Percentiles rank a stretch among this genome's conserved stretches.
Evolutionary conservation across 2,329 filamentous ascomycete species (phyloP).

Genomic region (Lecanicillium sp.): DNA sequence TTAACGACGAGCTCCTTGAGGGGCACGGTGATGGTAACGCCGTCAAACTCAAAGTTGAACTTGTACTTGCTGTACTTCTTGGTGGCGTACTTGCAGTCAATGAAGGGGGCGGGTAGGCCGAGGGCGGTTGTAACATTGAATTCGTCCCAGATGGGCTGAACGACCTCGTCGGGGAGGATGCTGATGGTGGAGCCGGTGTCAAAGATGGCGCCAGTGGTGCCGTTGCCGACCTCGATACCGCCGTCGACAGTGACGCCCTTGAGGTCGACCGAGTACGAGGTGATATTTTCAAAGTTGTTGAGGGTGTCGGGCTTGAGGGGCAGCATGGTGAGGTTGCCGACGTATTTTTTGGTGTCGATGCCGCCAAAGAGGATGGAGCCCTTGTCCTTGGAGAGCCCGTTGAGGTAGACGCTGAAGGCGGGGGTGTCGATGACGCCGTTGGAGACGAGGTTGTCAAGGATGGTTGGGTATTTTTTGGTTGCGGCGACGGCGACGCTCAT

Average conservation of each 20-base stretch:
- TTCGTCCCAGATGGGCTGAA: conserved; percentile 39
- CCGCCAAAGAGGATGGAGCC: conserved; percentile 74
- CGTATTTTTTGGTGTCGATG: conserved; percentile 67
- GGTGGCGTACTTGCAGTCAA: conserved; percentile 43
- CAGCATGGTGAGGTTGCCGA: conserved; percentile 37
- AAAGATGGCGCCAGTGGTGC: conserved; percentile 52
- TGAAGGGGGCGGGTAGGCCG: conserved; percentile 35
- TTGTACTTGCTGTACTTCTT: conserved; percentile 33
- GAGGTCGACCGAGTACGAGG: conserved; percentile 26
- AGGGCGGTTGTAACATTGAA: conserved; percentile 40
- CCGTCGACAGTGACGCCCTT: conserved; percentile 30
- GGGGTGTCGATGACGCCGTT: conserved; percentile 54
- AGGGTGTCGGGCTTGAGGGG: conserved; percentile 39
- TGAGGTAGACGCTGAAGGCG: conserved; percentile 62
- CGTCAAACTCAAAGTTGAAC: conserved; percentile 46
- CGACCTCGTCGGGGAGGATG: conserved; percentile 57
- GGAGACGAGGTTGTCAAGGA: conserved; percentile 56
- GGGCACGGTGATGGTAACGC: conserved; percentile 37
- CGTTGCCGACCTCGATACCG: conserved; percentile 21
- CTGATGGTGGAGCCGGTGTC: conserved; percentile 68
- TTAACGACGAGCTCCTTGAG: conserved; percentile 47
- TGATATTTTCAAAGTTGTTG: conserved; percentile 32
- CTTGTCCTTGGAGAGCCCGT: conserved; percentile 56
- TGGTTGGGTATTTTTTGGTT: conserved; percentile 39
- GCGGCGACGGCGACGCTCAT: conserved; percentile 44